A percentile compares a stretch with the other conserved stretches of the same genome.
phyloP scores from a whole-genome alignment of 352 stramenopile species.

The Aphanomyces astaci region DNA sequence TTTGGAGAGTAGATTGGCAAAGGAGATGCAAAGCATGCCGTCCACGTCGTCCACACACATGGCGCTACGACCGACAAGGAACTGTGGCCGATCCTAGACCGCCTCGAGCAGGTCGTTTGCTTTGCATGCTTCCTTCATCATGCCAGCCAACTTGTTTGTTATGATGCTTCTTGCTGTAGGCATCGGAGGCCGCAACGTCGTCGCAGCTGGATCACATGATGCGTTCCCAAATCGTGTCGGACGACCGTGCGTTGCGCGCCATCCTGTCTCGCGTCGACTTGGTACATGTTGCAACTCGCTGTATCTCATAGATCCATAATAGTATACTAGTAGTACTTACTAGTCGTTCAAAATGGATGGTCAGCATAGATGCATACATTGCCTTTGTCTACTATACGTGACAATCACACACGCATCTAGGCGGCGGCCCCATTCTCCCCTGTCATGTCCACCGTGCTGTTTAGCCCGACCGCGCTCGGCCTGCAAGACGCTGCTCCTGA shows the following conservation, averaged over 20 bases:
- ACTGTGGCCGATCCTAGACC: not conserved
- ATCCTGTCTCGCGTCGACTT: slow-evolving; percentile 12
- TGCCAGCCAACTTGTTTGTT: not conserved
- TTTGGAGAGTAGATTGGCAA: not conserved
- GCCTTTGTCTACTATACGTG: too few species aligned
- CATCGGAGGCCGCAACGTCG: slow-evolving; percentile 15
- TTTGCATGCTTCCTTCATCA: too few species aligned
- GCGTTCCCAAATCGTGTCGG: not conserved
- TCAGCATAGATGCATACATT: too few species aligned
- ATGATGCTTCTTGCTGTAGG: not conserved
- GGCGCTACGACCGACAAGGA: not conserved
- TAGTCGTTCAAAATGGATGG: too few species aligned
- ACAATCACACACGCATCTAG: too few species aligned
- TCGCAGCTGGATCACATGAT: slow-evolving; percentile 18
- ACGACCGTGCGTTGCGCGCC: not conserved
- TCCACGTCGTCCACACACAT: slow-evolving; percentile 1
- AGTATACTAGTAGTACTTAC: too few species aligned
- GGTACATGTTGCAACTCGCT: slow-evolving; percentile 3
- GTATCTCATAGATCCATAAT: too few species aligned
- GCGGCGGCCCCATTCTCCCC: not conserved
- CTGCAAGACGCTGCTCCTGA: not conserved
- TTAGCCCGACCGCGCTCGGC: not conserved
- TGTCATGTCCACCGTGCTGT: not conserved
- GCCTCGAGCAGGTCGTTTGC: slow-evolving; percentile 2
- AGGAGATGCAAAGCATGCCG: not conserved